phyloP scores from a whole-genome alignment of 306 rosid species.

The Comarum palustre region DNA sequence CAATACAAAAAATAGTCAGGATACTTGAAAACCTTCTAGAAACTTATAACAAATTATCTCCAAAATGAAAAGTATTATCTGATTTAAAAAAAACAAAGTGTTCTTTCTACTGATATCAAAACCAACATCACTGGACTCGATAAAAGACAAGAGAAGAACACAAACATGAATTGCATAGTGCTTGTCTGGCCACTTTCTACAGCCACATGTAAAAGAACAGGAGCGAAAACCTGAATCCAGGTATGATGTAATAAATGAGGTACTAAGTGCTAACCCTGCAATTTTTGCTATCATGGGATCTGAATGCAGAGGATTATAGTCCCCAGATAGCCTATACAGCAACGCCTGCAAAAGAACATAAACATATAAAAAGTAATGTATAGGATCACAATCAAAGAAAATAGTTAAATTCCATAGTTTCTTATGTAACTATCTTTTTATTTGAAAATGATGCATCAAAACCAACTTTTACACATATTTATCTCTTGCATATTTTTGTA shows the following conservation, averaged over 20 bases:
- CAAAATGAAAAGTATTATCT: neutral
- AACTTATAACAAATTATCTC: neutral
- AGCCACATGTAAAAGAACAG: neutral
- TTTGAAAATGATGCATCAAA: neutral
- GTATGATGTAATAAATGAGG: constrained; percentile 16
- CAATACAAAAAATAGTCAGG: constrained; percentile 18
- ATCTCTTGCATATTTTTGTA: neutral
- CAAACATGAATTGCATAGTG: neutral
- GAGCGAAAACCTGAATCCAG: neutral
- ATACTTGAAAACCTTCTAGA: neutral
- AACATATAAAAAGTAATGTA: neutral
- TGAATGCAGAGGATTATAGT: constrained; percentile 90
- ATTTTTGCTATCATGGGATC: constrained; percentile 74
- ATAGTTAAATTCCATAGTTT: neutral
- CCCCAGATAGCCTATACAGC: constrained; percentile 84
- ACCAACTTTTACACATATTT: neutral
- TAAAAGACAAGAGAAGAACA: neutral
- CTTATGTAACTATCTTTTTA: neutral
- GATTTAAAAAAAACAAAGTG: neutral
- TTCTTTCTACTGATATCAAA: neutral
- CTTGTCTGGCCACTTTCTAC: neutral
- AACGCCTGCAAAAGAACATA: constrained; percentile 67
- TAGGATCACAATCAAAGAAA: neutral
- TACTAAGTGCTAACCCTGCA: constrained; percentile 95
- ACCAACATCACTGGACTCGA: neutral